Evolutionary conservation across 1,284 basidiomycete genomes (phyloP), one percentile per base, ranked within the genome.

Genomic region (Inonotus hispidus): DNA sequence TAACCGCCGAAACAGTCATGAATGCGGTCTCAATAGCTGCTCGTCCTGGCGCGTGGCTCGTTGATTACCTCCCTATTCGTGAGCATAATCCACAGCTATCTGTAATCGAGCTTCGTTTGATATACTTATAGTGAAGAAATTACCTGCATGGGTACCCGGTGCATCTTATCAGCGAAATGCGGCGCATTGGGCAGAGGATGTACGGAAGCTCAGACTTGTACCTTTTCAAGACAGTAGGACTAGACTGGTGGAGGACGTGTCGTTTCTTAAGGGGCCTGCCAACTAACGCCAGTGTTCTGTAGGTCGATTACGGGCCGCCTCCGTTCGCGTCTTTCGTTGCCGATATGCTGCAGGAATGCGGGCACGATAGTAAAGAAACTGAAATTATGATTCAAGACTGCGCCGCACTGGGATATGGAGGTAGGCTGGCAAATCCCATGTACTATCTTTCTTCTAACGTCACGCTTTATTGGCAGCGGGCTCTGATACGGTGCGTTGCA

Each of bases 81-180:
- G 72, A 62, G 79, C 70, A 2, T 14, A 14, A 2, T 43, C 16
- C 32, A 8, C 16, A 43, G 7, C n/a, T 16, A 32, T 32, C 32
- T 32, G 3, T 32, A 3, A 4, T 8, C 32, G 8, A 8, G 32
- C 7, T 16, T 21, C 13, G 16, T 29, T 8, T 19, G 13, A 50
- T 35, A 47, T 56, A n/a, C 16, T 43, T 58, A 14, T 50, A 86
- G 85, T 88, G 68, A 76, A 77, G 54, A 75, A 85, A 64, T 66
- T 87, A 50, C 86, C 86, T 16, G 71, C 74, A 10, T 88, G 86
- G 85, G 76, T 86, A 64, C 86, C 86, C 29, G 85, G 86, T 25
- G 81, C 84, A 13, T 73, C 73, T 13, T 88, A 86, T 74, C 81
- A 82, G 67, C 72, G 66, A 60, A 79, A 72, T 60, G 85, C 85